A percentile compares a stretch with the other conserved stretches of the same genome.
These are phyloP conservation scores for Lobosporangium transversale DNA, from an alignment of 192 early-diverging fungal genomes.

Conservation along the genomic window DNA sequence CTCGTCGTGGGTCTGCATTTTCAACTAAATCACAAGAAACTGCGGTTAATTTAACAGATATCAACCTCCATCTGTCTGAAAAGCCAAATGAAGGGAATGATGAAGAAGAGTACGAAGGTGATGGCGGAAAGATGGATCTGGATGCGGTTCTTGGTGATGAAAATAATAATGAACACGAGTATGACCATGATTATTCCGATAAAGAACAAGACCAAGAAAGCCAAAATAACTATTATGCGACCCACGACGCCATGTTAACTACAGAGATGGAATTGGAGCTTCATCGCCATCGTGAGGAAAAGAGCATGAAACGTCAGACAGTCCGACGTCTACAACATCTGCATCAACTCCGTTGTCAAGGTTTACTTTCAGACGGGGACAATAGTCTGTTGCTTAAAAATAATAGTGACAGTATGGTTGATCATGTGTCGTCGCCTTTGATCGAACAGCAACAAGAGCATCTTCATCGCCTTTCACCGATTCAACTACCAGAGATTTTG, in stretches of 20 bases:
- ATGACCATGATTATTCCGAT: constrained; percentile 18
- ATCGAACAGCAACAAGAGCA: constrained; percentile 3
- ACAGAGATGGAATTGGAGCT: constrained; percentile 18
- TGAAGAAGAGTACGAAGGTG: constrained; percentile 3
- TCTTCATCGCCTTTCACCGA: constrained; percentile 23
- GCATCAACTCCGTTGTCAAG: constrained; percentile 24
- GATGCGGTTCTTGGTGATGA: constrained; percentile 11
- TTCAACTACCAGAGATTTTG: constrained; percentile 59
- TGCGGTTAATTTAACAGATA: constrained; percentile 39
- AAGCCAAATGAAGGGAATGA: constrained; percentile 5
- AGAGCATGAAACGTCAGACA: not conserved
- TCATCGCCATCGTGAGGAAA: constrained; percentile 15
- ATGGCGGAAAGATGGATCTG: constrained; percentile 13
- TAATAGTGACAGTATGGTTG: not conserved
- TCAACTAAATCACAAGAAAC: constrained; percentile 48
- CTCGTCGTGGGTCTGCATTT: constrained; percentile 39
- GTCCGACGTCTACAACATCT: not conserved
- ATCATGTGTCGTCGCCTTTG: constrained; percentile 2
- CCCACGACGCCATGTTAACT: constrained; percentile 17
- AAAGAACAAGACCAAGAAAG: constrained; percentile 10
- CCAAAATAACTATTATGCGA: constrained; percentile 20
- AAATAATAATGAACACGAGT: constrained; percentile 5
- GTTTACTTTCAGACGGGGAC: constrained; percentile 13
- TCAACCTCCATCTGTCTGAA: constrained; percentile 20
- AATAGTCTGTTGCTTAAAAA: constrained; percentile 1